Evolutionary conservation across 345 rosid species (phyloP), one percentile per base, ranked within the genome.

Genomic region (Corchorus capsularis): DNA sequence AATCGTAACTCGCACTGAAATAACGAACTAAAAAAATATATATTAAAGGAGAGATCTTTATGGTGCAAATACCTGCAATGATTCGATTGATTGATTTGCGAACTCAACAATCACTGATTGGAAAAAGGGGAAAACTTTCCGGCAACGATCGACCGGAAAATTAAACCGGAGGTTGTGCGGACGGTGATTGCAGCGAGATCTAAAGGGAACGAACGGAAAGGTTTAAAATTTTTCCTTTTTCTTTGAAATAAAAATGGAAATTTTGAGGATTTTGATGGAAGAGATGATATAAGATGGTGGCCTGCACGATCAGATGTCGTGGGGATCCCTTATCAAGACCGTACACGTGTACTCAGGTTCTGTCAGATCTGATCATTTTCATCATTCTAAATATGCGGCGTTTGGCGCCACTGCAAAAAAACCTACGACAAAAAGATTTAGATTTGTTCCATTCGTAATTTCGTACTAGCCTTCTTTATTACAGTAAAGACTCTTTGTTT

Each of bases 131-230:
- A 34, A 52, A 49, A 62, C 6, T 49, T 60, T 19, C 75, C 77
- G 72, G 56, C 47, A 22, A 27, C 8, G 9, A 67, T 6, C 16
- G 65, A 49, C 56, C 80, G 79, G 63, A 19, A 27, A 39, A 61
- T 47, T 9, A 35, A 11, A 75, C 79, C 86, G 80, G 79, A 54
- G 79, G 76, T 71, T 35, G 85, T 72, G 75, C 77, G 78, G 78
- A 72, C 73, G 54, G 20, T 4, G 79, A 70, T 81, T 74, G 75
- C 67, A 65, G 71, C 61, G 84, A 78, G 87, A 84, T 84, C 86
- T 72, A 54, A 27, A 35, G 34, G 16, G 55, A 12, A 47, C 0
- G 55, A 12, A 47, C 0, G 67, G 55, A 7, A 20, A 72, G n/a
- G 8, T 34, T 12, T 41, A 46, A 22, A 9, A 4, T 39, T 53